Conservation (phyloP, 2,329 filamentous ascomycete species). For the Corinectria fuckeliana region DNA sequence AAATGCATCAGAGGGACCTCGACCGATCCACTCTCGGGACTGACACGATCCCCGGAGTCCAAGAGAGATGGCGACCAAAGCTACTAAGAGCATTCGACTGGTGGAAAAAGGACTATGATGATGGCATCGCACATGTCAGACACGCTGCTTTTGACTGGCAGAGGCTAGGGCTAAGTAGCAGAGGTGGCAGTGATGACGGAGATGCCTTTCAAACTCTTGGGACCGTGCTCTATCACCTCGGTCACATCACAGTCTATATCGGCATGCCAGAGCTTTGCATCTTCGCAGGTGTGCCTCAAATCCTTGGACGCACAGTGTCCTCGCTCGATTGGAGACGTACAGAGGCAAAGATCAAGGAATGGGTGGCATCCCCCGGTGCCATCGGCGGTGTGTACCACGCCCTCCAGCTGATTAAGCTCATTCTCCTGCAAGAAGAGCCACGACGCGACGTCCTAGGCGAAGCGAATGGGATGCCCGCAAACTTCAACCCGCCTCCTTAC, state of each 20-base stretch:
- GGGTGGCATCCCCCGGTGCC: conserved; percentile 37
- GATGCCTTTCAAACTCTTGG: conserved; percentile 38
- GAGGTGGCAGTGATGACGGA: conserved; percentile 37
- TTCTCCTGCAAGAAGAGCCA: conserved; percentile 33
- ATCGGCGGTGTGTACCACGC: conserved; percentile 39
- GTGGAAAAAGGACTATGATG: conserved; percentile 41
- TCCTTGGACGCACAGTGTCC: conserved; percentile 37
- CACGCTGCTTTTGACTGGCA: conserved; percentile 40
- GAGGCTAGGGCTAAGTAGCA: conserved; percentile 32
- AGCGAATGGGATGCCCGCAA: conserved; percentile 14
- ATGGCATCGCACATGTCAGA: conserved; percentile 36
- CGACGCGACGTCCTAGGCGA: conserved; percentile 20
- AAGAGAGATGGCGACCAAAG: conserved; percentile 39
- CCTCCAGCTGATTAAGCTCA: conserved; percentile 35
- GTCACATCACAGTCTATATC: conserved; percentile 39
- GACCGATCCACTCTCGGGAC: conserved; percentile 35
- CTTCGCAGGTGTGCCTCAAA: conserved; percentile 37
- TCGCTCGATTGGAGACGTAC: conserved; percentile 38
- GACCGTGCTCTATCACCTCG: conserved; percentile 37
- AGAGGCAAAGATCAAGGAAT: conserved; percentile 39
- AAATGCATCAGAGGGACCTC: conserved; percentile 39
- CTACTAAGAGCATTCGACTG: conserved; percentile 37
- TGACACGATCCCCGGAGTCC: conserved; percentile 36
- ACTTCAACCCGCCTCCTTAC: conserved; percentile 29
- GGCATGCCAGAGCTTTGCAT: conserved; percentile 41